phyloP scores from a whole-genome alignment of 805 yeast species.

The Candida quercuum region DNA sequence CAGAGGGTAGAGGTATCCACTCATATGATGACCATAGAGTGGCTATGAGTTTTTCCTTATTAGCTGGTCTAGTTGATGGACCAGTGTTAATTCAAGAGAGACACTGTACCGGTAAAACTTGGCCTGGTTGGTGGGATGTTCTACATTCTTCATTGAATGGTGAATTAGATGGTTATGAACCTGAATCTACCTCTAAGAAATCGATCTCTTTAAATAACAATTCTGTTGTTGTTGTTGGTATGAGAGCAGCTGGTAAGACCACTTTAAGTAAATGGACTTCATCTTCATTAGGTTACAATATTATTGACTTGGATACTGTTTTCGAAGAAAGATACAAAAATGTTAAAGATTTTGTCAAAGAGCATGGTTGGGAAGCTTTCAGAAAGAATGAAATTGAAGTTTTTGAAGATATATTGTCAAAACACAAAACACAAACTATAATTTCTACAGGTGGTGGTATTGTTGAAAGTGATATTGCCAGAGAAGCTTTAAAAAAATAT shows the following conservation, averaged over 20 bases:
- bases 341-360: constrained; percentile 57
- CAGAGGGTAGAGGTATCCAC: constrained; percentile 53
- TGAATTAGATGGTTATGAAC: constrained; percentile 67
- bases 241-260: constrained; percentile 97
- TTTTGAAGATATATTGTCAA: constrained; percentile 42
- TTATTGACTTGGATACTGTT: constrained; percentile 71
- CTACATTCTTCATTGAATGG: constrained; percentile 65
- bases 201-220: constrained; percentile 32
- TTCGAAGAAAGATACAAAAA: constrained; percentile 51
- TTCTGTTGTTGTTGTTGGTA: constrained; percentile 78
- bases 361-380: constrained; percentile 84
- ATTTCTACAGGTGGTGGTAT: constrained; percentile 97
- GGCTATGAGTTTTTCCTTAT: constrained; percentile 91
- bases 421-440: constrained; percentile 43
- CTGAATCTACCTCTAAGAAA: constrained; percentile 20
- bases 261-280: constrained; percentile 81
- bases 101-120: constrained; percentile 91
- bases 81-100: constrained; percentile 79
- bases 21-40: constrained; percentile 96
- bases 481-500: constrained; percentile 56
- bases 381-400: constrained; percentile 60
- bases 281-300: constrained; percentile 53
- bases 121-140: constrained; percentile 99
- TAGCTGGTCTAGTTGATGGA: constrained; percentile 61
- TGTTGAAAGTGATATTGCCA: constrained; percentile 70